Conservation (phyloP, 163 green algal genomes). For the Scenedesmus sp. region DNA sequence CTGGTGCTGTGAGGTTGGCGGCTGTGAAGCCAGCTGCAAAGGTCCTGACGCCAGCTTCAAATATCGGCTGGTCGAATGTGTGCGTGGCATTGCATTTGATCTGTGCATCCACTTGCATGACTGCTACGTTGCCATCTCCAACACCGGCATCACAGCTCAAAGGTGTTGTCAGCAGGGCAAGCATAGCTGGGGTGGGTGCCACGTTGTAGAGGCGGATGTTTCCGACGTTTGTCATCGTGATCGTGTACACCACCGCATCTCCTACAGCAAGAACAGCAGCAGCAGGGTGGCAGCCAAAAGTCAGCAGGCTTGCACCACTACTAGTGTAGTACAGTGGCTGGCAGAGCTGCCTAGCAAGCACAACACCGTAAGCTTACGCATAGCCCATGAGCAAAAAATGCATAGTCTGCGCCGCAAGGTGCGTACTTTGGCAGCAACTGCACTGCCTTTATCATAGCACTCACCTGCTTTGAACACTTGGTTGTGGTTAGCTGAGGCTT, state of each 20-base stretch:
- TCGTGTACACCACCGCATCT: not conserved
- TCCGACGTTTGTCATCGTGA: constrained; percentile 6
- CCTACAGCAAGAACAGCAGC: not conserved
- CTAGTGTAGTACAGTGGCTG: too few relatives aligned
- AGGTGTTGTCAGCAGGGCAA: not conserved
- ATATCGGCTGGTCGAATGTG: not conserved
- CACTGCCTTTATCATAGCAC: not conserved
- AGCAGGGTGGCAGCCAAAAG: not conserved
- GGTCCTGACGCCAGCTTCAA: not conserved
- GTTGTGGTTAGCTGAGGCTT: not conserved
- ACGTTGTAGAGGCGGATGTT: not conserved
- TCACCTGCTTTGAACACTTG: constrained; percentile 12
- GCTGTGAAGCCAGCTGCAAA: not conserved
- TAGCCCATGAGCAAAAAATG: not conserved
- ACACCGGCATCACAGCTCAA: not conserved
- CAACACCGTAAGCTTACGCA: not conserved
- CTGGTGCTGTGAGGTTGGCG: not conserved
- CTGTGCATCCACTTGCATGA: not conserved
- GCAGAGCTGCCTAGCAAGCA: too few relatives aligned
- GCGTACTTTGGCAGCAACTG: not conserved
- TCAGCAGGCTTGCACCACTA: not conserved
- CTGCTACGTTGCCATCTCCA: not conserved
- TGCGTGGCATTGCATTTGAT: not conserved
- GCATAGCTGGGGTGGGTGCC: not conserved
- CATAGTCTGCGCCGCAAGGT: not conserved